These are phyloP conservation scores for Castanea crenata DNA, from an alignment of 306 rosid species.

Conservation along the genomic window DNA sequence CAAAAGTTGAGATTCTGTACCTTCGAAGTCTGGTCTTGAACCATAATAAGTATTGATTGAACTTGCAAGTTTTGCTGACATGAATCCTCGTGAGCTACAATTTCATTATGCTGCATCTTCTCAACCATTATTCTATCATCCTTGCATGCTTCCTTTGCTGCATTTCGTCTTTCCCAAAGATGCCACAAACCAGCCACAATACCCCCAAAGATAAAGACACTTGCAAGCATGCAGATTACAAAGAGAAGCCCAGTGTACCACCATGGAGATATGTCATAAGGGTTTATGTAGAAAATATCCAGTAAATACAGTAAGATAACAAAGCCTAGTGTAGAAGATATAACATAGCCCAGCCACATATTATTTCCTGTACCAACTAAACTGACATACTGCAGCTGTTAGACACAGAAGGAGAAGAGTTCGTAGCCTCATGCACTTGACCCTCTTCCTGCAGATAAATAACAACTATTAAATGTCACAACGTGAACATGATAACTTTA, in stretches of 20 bases:
- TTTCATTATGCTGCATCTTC: conserved; percentile 18
- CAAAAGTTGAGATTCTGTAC: conserved; percentile 28
- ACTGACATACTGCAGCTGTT: conserved; percentile 54
- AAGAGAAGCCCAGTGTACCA: conserved; percentile 84
- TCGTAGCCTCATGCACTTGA: conserved; percentile 27
- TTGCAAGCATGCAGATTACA: conserved; percentile 58
- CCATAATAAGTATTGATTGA: conserved; percentile 54
- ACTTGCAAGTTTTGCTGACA: conserved; percentile 19
- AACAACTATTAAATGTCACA: conserved; percentile 19
- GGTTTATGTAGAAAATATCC: conserved; percentile 60
- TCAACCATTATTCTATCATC: not conserved
- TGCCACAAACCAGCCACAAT: conserved; percentile 63
- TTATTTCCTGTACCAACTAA: conserved; percentile 83
- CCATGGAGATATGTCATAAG: conserved; percentile 49
- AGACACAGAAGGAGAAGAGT: conserved; percentile 40
- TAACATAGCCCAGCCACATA: conserved; percentile 65
- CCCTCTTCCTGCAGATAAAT: conserved; percentile 70
- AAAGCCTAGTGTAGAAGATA: conserved; percentile 63
- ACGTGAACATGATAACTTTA: not conserved
- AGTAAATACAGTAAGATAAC: conserved; percentile 47
- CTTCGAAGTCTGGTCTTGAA: conserved; percentile 74
- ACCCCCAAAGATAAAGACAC: conserved; percentile 80
- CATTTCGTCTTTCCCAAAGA: conserved; percentile 56
- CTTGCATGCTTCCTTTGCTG: conserved; percentile 20
- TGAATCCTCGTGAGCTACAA: conserved; percentile 26